phyloP scores from a whole-genome alignment of 73 alveolate genomes.

The Halteria grandinella region DNA sequence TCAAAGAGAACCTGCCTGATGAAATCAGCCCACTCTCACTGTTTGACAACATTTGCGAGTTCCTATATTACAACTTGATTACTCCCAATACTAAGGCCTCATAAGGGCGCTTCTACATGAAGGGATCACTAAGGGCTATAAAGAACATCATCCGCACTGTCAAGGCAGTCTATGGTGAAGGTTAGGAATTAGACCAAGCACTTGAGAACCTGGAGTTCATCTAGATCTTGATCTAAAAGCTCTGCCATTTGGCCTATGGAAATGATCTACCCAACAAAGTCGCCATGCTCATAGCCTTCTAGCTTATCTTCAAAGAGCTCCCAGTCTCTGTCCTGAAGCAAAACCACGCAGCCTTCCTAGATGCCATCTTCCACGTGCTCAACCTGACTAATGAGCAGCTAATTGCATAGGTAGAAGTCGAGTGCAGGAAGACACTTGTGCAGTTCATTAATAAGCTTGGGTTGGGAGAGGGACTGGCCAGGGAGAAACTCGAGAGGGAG shows the following conservation, averaged over 20 bases:
- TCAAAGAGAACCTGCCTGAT: slow-evolving; percentile 14
- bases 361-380: slow-evolving; percentile 14
- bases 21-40: slow-evolving; percentile 58
- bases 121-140: slow-evolving; percentile 48
- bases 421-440: slow-evolving; percentile 24
- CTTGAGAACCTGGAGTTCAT: slow-evolving; percentile 42
- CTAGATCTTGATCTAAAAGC: slow-evolving; percentile 34
- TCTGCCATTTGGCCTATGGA: slow-evolving; percentile 60
- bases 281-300: slow-evolving; percentile 39
- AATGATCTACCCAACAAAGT: slow-evolving; percentile 59
- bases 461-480: no score
- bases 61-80: slow-evolving; percentile 48
- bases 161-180: slow-evolving; percentile 47
- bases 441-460: slow-evolving; percentile 29
- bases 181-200: slow-evolving; percentile 16
- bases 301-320: slow-evolving; percentile 38
- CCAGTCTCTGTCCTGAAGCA: slow-evolving; percentile 26
- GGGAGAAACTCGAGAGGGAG: no score
- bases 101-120: slow-evolving; percentile 32
- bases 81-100: slow-evolving; percentile 9
- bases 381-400: slow-evolving; percentile 38
- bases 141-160: slow-evolving; percentile 50
- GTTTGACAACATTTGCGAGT: slow-evolving; percentile 58
- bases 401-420: slow-evolving; percentile 19
- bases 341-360: neutral